phyloP scores from a whole-genome alignment of 2,329 filamentous ascomycete species.

The Ceratocystiopsis brevicomis region DNA sequence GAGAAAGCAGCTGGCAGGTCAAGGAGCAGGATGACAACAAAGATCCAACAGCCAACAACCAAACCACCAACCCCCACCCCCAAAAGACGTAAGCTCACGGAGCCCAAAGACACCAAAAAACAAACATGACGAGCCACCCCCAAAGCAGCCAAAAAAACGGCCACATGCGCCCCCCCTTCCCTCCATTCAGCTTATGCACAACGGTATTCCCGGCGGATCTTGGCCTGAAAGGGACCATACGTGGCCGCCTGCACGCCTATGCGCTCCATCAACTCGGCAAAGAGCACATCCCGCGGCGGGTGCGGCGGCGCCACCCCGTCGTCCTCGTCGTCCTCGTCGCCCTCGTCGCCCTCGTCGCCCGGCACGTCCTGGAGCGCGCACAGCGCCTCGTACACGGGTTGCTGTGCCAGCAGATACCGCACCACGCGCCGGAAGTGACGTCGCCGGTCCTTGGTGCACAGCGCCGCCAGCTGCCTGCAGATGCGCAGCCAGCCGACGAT shows the following conservation, averaged over 20 bases:
- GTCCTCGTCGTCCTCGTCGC: not conserved
- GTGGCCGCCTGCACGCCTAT: constrained; percentile 3
- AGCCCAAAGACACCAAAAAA: too few relatives aligned
- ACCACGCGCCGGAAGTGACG: constrained; percentile 4
- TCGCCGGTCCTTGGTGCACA: constrained; percentile 9
- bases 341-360: not conserved
- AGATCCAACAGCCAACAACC: too few relatives aligned
- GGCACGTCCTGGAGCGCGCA: not conserved
- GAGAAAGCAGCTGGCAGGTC: too few relatives aligned
- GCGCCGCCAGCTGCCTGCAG: constrained; percentile 15
- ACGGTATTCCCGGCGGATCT: constrained; percentile 7
- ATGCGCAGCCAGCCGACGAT: constrained; percentile 18
- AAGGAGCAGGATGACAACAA: too few relatives aligned
- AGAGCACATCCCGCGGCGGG: constrained; percentile 1
- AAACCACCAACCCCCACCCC: not conserved
- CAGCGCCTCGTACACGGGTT: constrained; percentile 3
- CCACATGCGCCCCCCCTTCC: too few relatives aligned
- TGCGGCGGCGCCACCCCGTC: not conserved
- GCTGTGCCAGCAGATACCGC: constrained; percentile 6
- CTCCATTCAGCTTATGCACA: too few relatives aligned
- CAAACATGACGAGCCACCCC: too few relatives aligned
- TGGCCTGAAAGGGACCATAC: constrained; percentile 6
- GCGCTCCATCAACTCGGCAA: constrained; percentile 4
- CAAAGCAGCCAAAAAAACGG: too few relatives aligned
- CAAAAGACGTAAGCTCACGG: too few relatives aligned